phyloP scores from a whole-genome alignment of 768 basidiomycete species.

The Termitomyces sp. region DNA sequence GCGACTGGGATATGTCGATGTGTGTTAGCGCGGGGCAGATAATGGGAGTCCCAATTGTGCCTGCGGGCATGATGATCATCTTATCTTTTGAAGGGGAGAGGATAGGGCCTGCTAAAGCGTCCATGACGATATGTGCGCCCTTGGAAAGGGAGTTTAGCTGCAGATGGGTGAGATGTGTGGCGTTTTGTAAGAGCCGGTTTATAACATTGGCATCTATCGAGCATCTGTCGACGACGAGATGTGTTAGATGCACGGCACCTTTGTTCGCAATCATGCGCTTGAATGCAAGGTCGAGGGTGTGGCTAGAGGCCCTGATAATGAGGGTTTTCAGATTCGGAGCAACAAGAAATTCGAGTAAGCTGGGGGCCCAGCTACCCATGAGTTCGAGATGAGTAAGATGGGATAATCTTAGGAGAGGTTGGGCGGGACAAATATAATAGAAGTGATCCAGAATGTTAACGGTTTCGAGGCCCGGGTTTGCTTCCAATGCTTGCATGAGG shows the following conservation, averaged over 20 bases:
- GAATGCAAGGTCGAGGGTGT: constrained; percentile 18
- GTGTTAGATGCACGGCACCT: constrained; percentile 27
- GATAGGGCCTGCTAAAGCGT: constrained; percentile 31
- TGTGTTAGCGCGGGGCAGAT: constrained; percentile 47
- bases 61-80: not conserved
- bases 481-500: constrained; percentile 16
- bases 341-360: constrained; percentile 9
- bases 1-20: constrained; percentile 53
- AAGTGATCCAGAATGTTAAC: constrained; percentile 19
- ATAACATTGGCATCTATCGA: constrained; percentile 18
- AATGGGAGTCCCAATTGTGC: constrained; percentile 2
- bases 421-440: not conserved
- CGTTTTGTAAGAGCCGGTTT: constrained; percentile 26
- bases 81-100: not conserved
- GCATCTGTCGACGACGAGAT: constrained; percentile 33
- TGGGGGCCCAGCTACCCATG: constrained; percentile 11
- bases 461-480: constrained; percentile 24
- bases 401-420: constrained; percentile 20
- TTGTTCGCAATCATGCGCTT: constrained; percentile 14
- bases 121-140: constrained; percentile 35
- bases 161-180: constrained; percentile 38
- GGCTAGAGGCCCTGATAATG: constrained; percentile 12
- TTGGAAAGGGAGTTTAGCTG: constrained; percentile 31
- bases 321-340: constrained; percentile 10
- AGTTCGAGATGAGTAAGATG: constrained; percentile 35